Conservation (phyloP, 495 filamentous ascomycete species). For the Mycothermus thermophilus region DNA sequence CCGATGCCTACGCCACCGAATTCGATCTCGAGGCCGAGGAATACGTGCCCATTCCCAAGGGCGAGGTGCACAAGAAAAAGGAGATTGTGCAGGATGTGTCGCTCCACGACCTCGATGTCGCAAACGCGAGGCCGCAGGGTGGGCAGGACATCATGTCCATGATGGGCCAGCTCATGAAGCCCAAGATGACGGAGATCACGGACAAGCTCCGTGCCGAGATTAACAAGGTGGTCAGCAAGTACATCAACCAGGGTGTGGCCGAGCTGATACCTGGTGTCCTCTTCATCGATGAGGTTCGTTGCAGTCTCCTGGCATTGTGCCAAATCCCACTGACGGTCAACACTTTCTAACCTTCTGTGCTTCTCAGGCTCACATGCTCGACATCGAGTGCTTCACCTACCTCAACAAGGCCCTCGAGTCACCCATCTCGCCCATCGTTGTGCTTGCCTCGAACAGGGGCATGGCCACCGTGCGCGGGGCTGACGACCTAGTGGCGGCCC, state of each 20-base stretch:
- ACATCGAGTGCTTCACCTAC: conserved; percentile 97
- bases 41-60: conserved; percentile 96
- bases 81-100: conserved; percentile 99
- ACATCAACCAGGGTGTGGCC: conserved; percentile 96
- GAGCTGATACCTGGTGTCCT: conserved; percentile 93
- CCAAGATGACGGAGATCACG: conserved; percentile 96
- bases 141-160: conserved; percentile 99
- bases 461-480: conserved; percentile 79
- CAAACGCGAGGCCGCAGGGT: conserved; percentile 86
- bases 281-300: conserved; percentile 89
- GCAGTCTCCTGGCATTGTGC: not conserved
- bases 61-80: conserved; percentile 99
- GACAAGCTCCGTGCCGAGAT: conserved; percentile 92
- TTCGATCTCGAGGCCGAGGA: conserved; percentile 98
- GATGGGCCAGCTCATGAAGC: conserved; percentile 99
- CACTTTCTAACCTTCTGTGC: too few relatives aligned
- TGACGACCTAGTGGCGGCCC: conserved; percentile 68
- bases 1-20: conserved; percentile 92
- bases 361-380: conserved; percentile 86
- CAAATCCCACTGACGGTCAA: too few relatives aligned
- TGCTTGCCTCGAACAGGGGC: conserved; percentile 92
- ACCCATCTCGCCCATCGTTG: conserved; percentile 85
- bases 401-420: conserved; percentile 93
- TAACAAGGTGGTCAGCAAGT: conserved; percentile 96
- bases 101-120: conserved; percentile 89